phyloP scores from a whole-genome alignment of 306 rosid genomes.

The Lagenaria siceraria region DNA sequence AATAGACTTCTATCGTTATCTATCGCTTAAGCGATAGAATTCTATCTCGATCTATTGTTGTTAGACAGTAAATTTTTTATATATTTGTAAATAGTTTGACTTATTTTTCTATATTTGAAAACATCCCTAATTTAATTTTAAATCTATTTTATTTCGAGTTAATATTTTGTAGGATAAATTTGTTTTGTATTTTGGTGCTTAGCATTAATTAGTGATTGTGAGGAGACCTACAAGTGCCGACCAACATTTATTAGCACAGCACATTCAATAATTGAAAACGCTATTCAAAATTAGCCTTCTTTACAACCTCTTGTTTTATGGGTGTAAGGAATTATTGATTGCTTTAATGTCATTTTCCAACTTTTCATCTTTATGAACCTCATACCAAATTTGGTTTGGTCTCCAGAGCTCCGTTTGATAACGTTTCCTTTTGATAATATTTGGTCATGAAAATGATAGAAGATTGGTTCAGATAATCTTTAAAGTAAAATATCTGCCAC shows the following conservation, averaged over 20 bases:
- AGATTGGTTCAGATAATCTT: too few species aligned
- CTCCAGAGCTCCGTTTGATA: neutral
- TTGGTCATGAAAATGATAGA: too few species aligned
- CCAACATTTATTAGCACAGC: slow-evolving; percentile 3
- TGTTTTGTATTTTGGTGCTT: neutral
- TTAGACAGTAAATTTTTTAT: too few species aligned
- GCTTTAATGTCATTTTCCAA: neutral
- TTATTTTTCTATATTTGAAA: too few species aligned
- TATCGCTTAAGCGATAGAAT: too few species aligned
- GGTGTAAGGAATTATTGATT: neutral
- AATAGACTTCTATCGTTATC: too few species aligned
- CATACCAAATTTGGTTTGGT: neutral
- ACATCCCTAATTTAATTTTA: too few species aligned
- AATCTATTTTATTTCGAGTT: too few species aligned
- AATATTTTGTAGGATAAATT: neutral
- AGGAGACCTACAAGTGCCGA: neutral
- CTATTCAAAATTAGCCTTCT: neutral
- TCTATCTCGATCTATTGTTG: too few species aligned
- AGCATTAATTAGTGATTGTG: neutral
- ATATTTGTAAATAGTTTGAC: too few species aligned
- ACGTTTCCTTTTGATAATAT: too few species aligned
- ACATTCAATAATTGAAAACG: neutral
- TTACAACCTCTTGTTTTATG: neutral
- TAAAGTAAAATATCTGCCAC: too few species aligned
- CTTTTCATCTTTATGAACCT: neutral